These are phyloP conservation scores for Nakaseomyces sp. DNA, from an alignment of 1,139 yeast genomes.

Conservation along the genomic window DNA sequence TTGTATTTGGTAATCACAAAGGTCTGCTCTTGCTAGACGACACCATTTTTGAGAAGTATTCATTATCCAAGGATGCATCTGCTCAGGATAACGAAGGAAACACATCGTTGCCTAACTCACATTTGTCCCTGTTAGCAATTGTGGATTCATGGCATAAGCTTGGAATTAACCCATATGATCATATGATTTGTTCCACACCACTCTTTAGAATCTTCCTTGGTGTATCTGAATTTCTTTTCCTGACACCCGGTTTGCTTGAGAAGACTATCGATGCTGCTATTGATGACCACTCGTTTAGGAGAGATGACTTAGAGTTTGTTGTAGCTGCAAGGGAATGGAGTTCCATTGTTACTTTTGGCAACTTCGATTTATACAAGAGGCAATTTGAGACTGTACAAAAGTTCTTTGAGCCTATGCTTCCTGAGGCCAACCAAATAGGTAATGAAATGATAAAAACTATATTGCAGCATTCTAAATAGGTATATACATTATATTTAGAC, in stretches of 20 bases:
- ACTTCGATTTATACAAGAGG: conserved; percentile 58
- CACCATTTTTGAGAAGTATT: conserved; percentile 66
- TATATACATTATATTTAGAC: background rate
- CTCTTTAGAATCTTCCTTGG: conserved; percentile 85
- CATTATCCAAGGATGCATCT: conserved; percentile 58
- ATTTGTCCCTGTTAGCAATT: conserved; percentile 75
- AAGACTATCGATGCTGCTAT: conserved; percentile 69
- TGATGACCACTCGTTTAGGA: conserved; percentile 58
- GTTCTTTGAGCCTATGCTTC: conserved; percentile 77
- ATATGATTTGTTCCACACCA: conserved; percentile 94
- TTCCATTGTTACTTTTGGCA: conserved; percentile 66
- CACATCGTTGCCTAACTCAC: conserved; percentile 67
- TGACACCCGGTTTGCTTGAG: conserved; percentile 73
- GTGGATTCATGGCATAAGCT: conserved; percentile 89
- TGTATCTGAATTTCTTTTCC: conserved; percentile 83
- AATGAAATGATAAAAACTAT: conserved; percentile 94
- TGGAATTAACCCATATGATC: conserved; percentile 87
- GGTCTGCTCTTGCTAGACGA: conserved; percentile 59
- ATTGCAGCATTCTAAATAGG: conserved; percentile 27
- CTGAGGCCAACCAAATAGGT: conserved; percentile 85
- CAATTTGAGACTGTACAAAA: conserved; percentile 72
- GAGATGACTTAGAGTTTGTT: conserved; percentile 80
- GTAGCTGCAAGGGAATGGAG: conserved; percentile 84
- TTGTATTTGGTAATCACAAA: conserved; percentile 55
- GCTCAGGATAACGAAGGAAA: conserved; percentile 36